Conservation (phyloP, 2,329 filamentous ascomycete genomes). For the Huntiella bhutanensis region DNA sequence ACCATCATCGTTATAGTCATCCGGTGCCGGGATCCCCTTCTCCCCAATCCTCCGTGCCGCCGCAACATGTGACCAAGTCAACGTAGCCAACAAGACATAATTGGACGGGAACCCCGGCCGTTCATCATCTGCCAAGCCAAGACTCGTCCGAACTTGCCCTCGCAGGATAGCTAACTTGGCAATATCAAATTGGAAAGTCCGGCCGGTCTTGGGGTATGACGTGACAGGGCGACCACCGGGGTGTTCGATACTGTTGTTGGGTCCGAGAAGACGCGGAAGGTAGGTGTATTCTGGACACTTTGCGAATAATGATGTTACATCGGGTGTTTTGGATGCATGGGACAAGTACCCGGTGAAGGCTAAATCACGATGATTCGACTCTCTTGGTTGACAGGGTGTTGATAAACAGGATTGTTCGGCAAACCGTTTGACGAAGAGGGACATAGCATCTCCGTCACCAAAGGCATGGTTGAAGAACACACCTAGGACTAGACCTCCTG, state of each 20-base stretch:
- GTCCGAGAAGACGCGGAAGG: constrained; percentile 18
- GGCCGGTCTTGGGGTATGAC: constrained; percentile 20
- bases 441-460: constrained; percentile 23
- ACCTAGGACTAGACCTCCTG: constrained; percentile 22
- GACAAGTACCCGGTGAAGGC: constrained; percentile 14
- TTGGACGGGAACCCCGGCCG: constrained; percentile 17
- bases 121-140: neutral
- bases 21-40: neutral
- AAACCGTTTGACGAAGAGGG: constrained; percentile 22
- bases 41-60: constrained; percentile 16
- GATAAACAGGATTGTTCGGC: constrained; percentile 16
- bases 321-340: no score
- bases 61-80: constrained; percentile 23
- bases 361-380: constrained; percentile 9
- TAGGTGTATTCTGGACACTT: constrained; percentile 23
- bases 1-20: neutral
- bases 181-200: constrained; percentile 23
- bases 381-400: neutral
- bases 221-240: constrained; percentile 16
- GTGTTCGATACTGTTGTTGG: constrained; percentile 17
- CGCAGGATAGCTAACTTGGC: constrained; percentile 19
- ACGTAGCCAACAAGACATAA: constrained; percentile 22
- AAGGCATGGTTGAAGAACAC: constrained; percentile 25
- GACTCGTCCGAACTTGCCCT: constrained; percentile 12
- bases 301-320: constrained; percentile 12